Conservation (phyloP, 495 filamentous ascomycete species). For the Aspergillus steynii region DNA sequence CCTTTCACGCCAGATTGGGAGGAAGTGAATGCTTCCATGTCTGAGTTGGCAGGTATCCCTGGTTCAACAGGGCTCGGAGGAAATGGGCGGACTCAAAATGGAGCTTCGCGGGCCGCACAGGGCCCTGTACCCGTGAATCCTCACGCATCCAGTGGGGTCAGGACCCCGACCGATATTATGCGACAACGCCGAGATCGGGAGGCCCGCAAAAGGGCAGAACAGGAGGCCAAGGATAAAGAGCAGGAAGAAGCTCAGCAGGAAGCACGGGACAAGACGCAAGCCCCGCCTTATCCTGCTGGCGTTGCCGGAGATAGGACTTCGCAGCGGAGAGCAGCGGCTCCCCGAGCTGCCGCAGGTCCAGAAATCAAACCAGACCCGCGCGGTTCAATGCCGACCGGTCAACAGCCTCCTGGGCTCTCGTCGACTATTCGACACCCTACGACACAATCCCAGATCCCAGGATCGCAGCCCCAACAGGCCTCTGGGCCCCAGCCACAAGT, state of each 20-base stretch:
- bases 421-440: constrained; percentile 15
- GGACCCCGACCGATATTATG: constrained; percentile 73
- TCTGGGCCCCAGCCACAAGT: constrained; percentile 11
- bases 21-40: constrained; percentile 94
- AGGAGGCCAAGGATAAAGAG: constrained; percentile 47
- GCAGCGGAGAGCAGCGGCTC: constrained; percentile 39
- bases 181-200: constrained; percentile 67
- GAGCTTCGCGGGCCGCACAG: constrained; percentile 44
- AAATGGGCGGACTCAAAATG: constrained; percentile 52
- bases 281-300: constrained; percentile 54
- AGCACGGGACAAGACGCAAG: constrained; percentile 45
- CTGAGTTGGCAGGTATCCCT: constrained; percentile 68
- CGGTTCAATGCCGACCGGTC: constrained; percentile 9
- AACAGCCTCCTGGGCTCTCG: constrained; percentile 12
- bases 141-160: constrained; percentile 44
- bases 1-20: constrained; percentile 80
- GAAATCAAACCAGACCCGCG: constrained; percentile 23
- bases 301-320: constrained; percentile 51
- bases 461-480: constrained; percentile 15
- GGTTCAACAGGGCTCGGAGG: constrained; percentile 36
- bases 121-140: constrained; percentile 49
- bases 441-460: constrained; percentile 15
- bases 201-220: constrained; percentile 63
- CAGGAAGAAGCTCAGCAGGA: constrained; percentile 59
- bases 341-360: constrained; percentile 26